A percentile compares a stretch with the other conserved stretches of the same genome.
Conservation (phyloP, 495 filamentous ascomycete species). For the Penicillium cataractarum region DNA sequence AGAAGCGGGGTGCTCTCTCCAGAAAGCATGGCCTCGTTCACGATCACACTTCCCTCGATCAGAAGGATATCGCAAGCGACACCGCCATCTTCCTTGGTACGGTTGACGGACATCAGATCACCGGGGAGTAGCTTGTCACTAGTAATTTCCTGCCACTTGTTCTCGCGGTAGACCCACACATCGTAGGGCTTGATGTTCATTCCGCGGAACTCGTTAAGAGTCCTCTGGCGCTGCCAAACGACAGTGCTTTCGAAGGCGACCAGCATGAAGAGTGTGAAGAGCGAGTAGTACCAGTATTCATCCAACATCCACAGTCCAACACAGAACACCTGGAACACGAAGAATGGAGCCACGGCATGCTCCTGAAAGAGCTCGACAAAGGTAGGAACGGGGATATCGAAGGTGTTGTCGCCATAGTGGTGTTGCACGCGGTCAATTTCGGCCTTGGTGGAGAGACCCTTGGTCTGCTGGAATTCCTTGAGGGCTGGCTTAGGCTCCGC, state of each 20-base stretch:
- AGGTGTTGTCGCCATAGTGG: slow-evolving; percentile 96
- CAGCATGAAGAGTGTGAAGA: slow-evolving; percentile 98
- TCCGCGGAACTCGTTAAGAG: slow-evolving; percentile 94
- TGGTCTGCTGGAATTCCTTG: slow-evolving; percentile 73
- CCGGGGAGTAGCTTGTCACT: slow-evolving; percentile 95
- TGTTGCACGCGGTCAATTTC: slow-evolving; percentile 80
- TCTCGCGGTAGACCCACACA: slow-evolving; percentile 82
- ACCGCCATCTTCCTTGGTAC: slow-evolving; percentile 95
- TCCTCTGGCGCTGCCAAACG: slow-evolving; percentile 97
- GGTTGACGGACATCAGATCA: slow-evolving; percentile 91
- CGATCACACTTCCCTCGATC: slow-evolving; percentile 93
- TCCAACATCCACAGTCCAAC: slow-evolving; percentile 98
- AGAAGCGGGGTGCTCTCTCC: slow-evolving; percentile 96
- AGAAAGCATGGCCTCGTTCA: slow-evolving; percentile 99
- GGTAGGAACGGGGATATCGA: slow-evolving; percentile 95
- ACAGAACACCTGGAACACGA: slow-evolving; percentile 99
- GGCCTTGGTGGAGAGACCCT: slow-evolving; percentile 68
- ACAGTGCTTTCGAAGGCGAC: slow-evolving; percentile 98
- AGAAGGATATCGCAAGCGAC: slow-evolving; percentile 97
- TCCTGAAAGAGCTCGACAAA: slow-evolving; percentile 97
- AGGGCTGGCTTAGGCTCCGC: slow-evolving; percentile 77
- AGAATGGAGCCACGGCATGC: slow-evolving; percentile 98
- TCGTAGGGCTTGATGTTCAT: slow-evolving; percentile 99
- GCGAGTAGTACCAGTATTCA: slow-evolving; percentile 99
- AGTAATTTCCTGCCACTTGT: slow-evolving; percentile 84